These are phyloP conservation scores for Pichia sp. DNA, from an alignment of 1,139 yeast genomes.

Conservation along the genomic window DNA sequence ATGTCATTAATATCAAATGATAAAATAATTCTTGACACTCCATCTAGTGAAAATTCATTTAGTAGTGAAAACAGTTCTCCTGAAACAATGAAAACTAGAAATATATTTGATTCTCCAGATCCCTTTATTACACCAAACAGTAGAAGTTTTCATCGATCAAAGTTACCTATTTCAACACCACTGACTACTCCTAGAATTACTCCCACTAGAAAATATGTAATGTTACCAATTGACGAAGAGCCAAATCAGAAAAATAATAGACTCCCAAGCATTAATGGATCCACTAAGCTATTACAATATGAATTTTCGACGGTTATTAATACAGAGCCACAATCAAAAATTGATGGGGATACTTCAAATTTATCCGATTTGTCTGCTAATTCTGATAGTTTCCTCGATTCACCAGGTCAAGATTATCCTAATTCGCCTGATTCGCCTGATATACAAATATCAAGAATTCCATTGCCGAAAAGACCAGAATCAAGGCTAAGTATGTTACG, in stretches of 20 bases:
- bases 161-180: slow-evolving; percentile 14
- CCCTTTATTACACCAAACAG: slow-evolving; percentile 29
- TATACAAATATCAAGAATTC: slow-evolving; percentile 19
- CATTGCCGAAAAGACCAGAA: slow-evolving; percentile 24
- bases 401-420: background rate
- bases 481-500: slow-evolving; percentile 18
- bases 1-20: background rate
- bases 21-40: background rate
- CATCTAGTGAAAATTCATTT: slow-evolving; percentile 5
- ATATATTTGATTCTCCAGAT: slow-evolving; percentile 20
- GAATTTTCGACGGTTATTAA: slow-evolving; percentile 12
- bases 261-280: background rate
- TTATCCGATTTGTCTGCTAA: background rate
- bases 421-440: background rate
- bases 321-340: background rate
- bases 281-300: slow-evolving; percentile 6
- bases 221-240: slow-evolving; percentile 8
- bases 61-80: slow-evolving; percentile 12
- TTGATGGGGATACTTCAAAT: background rate
- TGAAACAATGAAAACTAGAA: slow-evolving; percentile 11
- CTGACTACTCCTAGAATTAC: slow-evolving; percentile 14
- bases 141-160: slow-evolving; percentile 12
- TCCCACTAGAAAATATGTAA: slow-evolving; percentile 10
- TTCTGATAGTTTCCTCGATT: background rate
- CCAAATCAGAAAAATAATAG: background rate